A percentile compares a stretch with the other conserved stretches of the same genome.
Conservation (phyloP, 2,329 filamentous ascomycete species). For the Colletotrichum agaves region DNA sequence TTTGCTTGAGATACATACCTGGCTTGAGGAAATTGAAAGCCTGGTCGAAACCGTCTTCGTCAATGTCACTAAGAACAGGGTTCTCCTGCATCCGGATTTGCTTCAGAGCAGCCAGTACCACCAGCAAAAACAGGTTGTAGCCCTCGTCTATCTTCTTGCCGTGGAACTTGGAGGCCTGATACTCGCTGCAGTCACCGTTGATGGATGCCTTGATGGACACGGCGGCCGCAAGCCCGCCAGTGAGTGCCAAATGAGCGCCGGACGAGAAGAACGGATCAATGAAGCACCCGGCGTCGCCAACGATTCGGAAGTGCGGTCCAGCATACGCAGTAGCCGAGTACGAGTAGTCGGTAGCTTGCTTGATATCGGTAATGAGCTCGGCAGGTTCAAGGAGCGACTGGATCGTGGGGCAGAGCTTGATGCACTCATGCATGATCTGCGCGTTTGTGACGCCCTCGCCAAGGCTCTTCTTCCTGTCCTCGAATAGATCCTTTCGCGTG, state of each 20-base stretch:
- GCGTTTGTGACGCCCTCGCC: no score
- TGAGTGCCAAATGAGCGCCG: conserved; percentile 57
- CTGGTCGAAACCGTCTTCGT: conserved; percentile 54
- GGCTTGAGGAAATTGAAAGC: conserved; percentile 52
- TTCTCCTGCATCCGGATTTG: conserved; percentile 54
- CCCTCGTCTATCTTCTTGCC: conserved; percentile 54
- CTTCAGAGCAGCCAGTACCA: conserved; percentile 42
- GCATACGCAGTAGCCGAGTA: conserved; percentile 57
- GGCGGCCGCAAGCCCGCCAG: conserved; percentile 57
- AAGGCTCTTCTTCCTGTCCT: no score
- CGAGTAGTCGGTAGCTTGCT: conserved; percentile 52
- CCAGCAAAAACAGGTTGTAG: conserved; percentile 58
- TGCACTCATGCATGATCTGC: no score
- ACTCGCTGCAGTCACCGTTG: conserved; percentile 52
- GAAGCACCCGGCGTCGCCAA: conserved; percentile 59
- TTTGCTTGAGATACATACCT: no score
- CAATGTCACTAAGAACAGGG: conserved; percentile 52
- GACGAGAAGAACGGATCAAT: conserved; percentile 62
- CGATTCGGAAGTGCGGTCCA: conserved; percentile 50
- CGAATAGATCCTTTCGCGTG: no score
- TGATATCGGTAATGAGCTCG: no score
- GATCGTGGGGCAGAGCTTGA: no score
- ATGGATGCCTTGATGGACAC: conserved; percentile 53
- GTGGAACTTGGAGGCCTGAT: conserved; percentile 53
- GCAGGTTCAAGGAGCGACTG: no score